Conservation (phyloP, 2,329 filamentous ascomycete genomes). For the Capronia americana region DNA sequence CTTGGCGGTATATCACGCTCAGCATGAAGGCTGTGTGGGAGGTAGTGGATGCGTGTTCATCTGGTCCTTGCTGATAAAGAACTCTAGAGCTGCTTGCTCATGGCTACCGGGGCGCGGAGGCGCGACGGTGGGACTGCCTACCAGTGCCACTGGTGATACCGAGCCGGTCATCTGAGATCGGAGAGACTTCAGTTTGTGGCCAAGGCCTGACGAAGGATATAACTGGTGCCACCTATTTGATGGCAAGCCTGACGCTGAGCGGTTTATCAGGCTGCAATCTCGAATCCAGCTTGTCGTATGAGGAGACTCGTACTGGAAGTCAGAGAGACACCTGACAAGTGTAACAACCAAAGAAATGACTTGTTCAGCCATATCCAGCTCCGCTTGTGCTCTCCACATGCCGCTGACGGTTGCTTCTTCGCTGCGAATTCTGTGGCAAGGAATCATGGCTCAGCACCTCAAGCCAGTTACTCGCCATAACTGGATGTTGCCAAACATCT, state of each 20-base stretch:
- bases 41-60: background rate
- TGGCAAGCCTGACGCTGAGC: background rate
- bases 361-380: background rate
- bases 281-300: background rate
- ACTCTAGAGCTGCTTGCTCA: background rate
- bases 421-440: background rate
- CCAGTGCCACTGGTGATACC: background rate
- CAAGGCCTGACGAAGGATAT: background rate
- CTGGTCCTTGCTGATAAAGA: background rate
- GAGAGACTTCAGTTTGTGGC: background rate
- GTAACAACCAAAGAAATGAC: background rate
- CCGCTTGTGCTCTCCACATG: background rate
- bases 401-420: background rate
- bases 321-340: background rate
- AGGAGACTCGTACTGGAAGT: background rate
- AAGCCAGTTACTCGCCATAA: constrained; percentile 33
- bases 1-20: background rate
- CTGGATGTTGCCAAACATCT: constrained; percentile 55
- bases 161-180: background rate
- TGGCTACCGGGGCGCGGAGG: background rate
- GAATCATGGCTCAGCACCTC: constrained; percentile 23
- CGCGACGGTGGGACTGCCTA: background rate
- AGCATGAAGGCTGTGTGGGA: background rate
- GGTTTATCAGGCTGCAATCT: background rate
- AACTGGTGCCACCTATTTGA: background rate